Evolutionary conservation across 768 basidiomycete species (phyloP).

Genomic region (Lentinula raphanica): DNA sequence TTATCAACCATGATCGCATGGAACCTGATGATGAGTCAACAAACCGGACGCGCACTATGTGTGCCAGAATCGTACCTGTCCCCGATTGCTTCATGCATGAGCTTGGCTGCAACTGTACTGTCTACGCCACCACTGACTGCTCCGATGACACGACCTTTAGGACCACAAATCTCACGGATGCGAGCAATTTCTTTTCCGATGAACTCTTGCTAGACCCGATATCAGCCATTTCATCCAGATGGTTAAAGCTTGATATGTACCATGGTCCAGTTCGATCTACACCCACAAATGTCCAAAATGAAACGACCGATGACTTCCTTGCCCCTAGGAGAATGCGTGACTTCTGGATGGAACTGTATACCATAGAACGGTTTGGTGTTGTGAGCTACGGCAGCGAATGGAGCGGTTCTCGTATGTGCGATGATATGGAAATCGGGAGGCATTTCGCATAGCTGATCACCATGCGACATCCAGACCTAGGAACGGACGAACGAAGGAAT

Average conservation of each 20-base stretch:
- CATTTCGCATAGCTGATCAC: slow-evolving; percentile 81
- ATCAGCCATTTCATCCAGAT: slow-evolving; percentile 8
- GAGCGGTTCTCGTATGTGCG: slow-evolving; percentile 80
- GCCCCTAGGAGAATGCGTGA: slow-evolving; percentile 88
- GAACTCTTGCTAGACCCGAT: slow-evolving; percentile 74
- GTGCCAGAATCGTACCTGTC: slow-evolving; percentile 57
- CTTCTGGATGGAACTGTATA: slow-evolving; percentile 98
- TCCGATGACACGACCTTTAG: slow-evolving; percentile 93
- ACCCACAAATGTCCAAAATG: slow-evolving; percentile 78
- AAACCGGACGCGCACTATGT: background rate
- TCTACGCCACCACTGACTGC: slow-evolving; percentile 98
- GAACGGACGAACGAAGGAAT: background rate
- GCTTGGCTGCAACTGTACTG: slow-evolving; percentile 95
- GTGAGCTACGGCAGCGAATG: slow-evolving; percentile 92
- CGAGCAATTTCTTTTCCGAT: slow-evolving; percentile 94
- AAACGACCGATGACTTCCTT: slow-evolving; percentile 87
- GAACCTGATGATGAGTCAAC: slow-evolving; percentile 51
- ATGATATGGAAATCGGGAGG: slow-evolving; percentile 85
- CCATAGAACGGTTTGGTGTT: slow-evolving; percentile 86
- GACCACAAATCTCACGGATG: slow-evolving; percentile 91
- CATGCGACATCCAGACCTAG: slow-evolving; percentile 99
- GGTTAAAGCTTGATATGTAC: slow-evolving; percentile 30
- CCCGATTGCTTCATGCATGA: slow-evolving; percentile 99
- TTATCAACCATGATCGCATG: slow-evolving; percentile 99
- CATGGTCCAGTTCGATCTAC: slow-evolving; percentile 90